These are phyloP conservation scores for Camellia lanceoleosa DNA, from an alignment of 148 eudicot genomes.

Conservation along the genomic window DNA sequence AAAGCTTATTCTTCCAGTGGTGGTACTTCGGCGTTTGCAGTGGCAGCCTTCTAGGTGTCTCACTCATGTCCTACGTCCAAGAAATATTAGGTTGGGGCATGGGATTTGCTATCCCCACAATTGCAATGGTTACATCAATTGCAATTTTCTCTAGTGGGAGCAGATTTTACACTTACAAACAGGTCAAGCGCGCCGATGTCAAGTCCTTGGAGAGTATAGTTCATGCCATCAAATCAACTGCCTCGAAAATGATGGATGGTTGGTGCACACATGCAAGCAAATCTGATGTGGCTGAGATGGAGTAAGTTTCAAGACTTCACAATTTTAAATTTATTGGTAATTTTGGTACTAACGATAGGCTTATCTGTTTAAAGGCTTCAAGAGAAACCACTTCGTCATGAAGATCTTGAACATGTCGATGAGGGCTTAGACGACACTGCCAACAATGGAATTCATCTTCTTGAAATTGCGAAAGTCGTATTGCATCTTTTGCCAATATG, in stretches of 20 bases:
- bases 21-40: conserved; percentile 90
- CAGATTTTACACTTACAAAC: conserved; percentile 36
- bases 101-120: conserved; percentile 74
- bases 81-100: conserved; percentile 80
- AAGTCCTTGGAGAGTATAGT: conserved; percentile 30
- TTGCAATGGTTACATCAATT: conserved; percentile 55
- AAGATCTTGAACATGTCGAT: conserved; percentile 23
- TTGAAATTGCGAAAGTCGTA: conserved; percentile 46
- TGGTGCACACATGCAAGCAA: conserved; percentile 20
- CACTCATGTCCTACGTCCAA: conserved; percentile 76
- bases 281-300: conserved; percentile 44
- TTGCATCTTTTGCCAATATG: conserved; percentile 74
- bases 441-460: conserved; percentile 13
- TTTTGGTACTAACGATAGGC: background rate
- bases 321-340: no score
- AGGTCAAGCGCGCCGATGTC: background rate
- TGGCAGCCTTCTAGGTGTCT: conserved; percentile 79
- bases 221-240: conserved; percentile 33
- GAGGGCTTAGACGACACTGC: conserved; percentile 20
- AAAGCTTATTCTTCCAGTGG: conserved; percentile 80
- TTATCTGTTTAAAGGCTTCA: conserved; percentile 40
- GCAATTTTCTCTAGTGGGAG: conserved; percentile 50
- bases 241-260: conserved; percentile 33
- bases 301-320: conserved; percentile 46
- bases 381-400: conserved; percentile 40